Conservation (phyloP, 371 early-diverging fungal species). For the Batrachochytrium dendrobatidis region DNA sequence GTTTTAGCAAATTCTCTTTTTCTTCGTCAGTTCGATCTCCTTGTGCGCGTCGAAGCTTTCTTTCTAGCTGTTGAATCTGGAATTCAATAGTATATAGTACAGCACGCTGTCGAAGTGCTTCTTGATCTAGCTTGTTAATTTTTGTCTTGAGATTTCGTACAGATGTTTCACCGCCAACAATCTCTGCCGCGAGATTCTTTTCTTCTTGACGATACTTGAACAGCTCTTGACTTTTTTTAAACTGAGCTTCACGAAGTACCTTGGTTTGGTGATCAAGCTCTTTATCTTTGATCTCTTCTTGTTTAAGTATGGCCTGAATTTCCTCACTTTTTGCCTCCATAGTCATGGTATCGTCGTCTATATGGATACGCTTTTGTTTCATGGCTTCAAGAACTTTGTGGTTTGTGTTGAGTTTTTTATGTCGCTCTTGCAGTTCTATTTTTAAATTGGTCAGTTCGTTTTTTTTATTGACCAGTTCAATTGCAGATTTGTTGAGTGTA, state of each 20-base stretch:
- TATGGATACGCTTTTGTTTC: slow-evolving; percentile 24
- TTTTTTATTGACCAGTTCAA: slow-evolving; percentile 32
- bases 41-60: slow-evolving; percentile 47
- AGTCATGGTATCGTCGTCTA: slow-evolving; percentile 36
- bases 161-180: slow-evolving; percentile 42
- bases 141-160: slow-evolving; percentile 35
- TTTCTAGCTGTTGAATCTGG: slow-evolving; percentile 50
- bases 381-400: slow-evolving; percentile 14
- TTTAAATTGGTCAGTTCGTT: slow-evolving; percentile 33
- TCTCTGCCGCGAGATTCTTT: slow-evolving; percentile 39
- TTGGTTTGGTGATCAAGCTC: slow-evolving; percentile 45
- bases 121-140: slow-evolving; percentile 44
- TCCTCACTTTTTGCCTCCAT: slow-evolving; percentile 40
- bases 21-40: slow-evolving; percentile 54
- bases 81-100: slow-evolving; percentile 49
- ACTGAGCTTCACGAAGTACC: slow-evolving; percentile 38
- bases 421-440: slow-evolving; percentile 26
- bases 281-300: slow-evolving; percentile 38
- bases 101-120: slow-evolving; percentile 44
- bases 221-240: slow-evolving; percentile 43
- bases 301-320: slow-evolving; percentile 39
- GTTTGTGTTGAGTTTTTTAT: slow-evolving; percentile 23
- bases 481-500: slow-evolving; percentile 40
- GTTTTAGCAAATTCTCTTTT: slow-evolving; percentile 34
- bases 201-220: slow-evolving; percentile 42